These are phyloP conservation scores for Aspergillus transmontanensis DNA, from an alignment of 2,329 filamentous ascomycete genomes.

Conservation along the genomic window DNA sequence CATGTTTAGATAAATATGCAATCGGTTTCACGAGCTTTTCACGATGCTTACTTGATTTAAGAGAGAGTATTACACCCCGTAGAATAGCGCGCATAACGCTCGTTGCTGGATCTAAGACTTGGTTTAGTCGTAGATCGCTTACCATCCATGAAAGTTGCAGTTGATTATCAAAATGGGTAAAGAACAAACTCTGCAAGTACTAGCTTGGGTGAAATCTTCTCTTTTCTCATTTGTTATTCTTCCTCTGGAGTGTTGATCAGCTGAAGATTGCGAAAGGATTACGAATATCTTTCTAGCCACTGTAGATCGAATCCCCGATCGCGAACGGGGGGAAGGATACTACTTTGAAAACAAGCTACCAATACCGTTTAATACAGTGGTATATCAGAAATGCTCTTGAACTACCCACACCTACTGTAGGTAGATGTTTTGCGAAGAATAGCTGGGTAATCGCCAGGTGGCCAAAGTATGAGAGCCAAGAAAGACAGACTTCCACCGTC, in stretches of 20 bases:
- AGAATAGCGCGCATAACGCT: not conserved
- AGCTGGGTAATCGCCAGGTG: not conserved
- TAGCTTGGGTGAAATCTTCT: not conserved
- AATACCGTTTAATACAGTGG: not conserved
- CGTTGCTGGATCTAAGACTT: too few species aligned
- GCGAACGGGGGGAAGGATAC: not conserved
- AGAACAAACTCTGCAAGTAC: too few species aligned
- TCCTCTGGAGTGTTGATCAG: not conserved
- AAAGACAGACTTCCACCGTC: not conserved
- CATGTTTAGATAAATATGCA: slow-evolving; percentile 10
- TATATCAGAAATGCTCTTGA: not conserved
- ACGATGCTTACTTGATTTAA: not conserved
- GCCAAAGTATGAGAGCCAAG: not conserved
- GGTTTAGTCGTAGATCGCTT: too few species aligned
- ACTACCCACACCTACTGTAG: not conserved
- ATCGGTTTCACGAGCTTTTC: not conserved
- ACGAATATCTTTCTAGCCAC: not conserved
- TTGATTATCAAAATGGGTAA: too few species aligned
- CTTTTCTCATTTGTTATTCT: not conserved
- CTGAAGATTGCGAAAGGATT: not conserved
- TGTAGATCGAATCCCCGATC: not conserved
- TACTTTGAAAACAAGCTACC: not conserved
- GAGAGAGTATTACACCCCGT: not conserved
- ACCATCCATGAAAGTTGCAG: too few species aligned
- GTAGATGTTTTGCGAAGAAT: not conserved